phyloP scores from a whole-genome alignment of 768 basidiomycete species.

The Floccularia luteovirens region DNA sequence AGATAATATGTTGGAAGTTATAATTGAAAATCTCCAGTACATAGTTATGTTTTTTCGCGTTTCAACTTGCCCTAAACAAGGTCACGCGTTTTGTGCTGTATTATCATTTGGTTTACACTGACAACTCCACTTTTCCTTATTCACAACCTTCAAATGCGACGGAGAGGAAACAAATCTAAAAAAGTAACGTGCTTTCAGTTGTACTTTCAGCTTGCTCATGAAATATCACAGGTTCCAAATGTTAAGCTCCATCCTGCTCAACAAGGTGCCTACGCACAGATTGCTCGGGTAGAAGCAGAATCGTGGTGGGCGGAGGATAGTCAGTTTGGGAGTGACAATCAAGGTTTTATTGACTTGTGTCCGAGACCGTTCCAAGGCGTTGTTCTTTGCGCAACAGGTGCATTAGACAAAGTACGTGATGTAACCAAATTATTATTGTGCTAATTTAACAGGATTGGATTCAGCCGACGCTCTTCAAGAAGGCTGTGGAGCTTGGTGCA shows the following conservation, averaged over 20 bases:
- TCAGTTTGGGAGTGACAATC: slow-evolving; percentile 38
- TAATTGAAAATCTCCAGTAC: no score
- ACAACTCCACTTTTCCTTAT: no score
- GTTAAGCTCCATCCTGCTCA: slow-evolving; percentile 72
- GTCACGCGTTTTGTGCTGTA: background rate
- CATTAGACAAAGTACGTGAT: slow-evolving; percentile 63
- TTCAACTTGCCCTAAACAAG: slow-evolving; percentile 12
- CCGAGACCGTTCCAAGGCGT: slow-evolving; percentile 64
- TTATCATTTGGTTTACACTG: background rate
- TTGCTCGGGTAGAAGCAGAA: slow-evolving; percentile 18
- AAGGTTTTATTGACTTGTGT: slow-evolving; percentile 37
- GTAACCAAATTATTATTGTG: background rate
- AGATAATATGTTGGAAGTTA: no score
- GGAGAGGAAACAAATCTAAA: slow-evolving; percentile 59
- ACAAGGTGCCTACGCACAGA: slow-evolving; percentile 20
- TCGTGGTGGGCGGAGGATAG: slow-evolving; percentile 39
- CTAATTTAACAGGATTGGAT: background rate
- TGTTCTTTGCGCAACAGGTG: slow-evolving; percentile 68
- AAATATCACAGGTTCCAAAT: slow-evolving; percentile 56
- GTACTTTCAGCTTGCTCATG: background rate
- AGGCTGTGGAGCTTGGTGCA: slow-evolving; percentile 80
- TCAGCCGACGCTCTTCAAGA: slow-evolving; percentile 65
- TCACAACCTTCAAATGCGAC: no score
- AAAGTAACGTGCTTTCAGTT: slow-evolving; percentile 32
- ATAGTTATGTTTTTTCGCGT: no score